Evolutionary conservation across 768 basidiomycete species (phyloP), one percentile per base, ranked within the genome.

Genomic region (Phaeotremella skinneri): DNA sequence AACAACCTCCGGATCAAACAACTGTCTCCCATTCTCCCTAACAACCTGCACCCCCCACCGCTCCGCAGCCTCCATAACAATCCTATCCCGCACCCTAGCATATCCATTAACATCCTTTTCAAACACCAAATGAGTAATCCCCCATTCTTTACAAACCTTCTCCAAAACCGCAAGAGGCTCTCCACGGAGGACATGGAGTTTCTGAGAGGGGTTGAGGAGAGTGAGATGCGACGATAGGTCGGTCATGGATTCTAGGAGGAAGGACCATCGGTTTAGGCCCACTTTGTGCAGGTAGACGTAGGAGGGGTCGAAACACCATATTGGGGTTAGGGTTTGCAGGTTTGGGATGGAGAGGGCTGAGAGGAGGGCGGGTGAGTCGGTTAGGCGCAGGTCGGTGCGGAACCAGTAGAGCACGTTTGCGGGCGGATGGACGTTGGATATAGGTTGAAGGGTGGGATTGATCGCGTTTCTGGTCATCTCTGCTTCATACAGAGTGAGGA

Each of bases 321-420:
- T 63, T 0, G 69, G 70, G 62, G 66, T 68, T 52, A 75, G 71
- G 1, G 55, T 26, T n/a, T 69, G 59, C 25, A 64, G 63, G 9
- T 63, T 43, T 2, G 59, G 48, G n/a, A 72, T 48, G 2, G 29
- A 37, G 16, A 77, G 59, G 0, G 72, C 70, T 25, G 61, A 59
- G 17, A 43, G 52, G 4, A 77, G 65, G 9, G 74, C 71, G 0
- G 76, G 73, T 6, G 71, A 73, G 51, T 79, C 76, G 45, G 73
- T 74, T 2, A 78, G 51, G 1, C 79, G 64, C 7, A 79, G 63
- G 54, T 79, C 78, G 2, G 78, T 79, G n/a, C 78, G 59, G 62
- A 73, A 76, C 78, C 78, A 79, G 56, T 76, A 76, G 26, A 79
- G 37, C 1, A 77, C 75, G 47, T 74, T 60, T 13, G 59, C 53